A percentile compares a stretch with the other conserved stretches of the same genome.
Conservation (phyloP, 345 rosid species). For the Salix exigua region DNA sequence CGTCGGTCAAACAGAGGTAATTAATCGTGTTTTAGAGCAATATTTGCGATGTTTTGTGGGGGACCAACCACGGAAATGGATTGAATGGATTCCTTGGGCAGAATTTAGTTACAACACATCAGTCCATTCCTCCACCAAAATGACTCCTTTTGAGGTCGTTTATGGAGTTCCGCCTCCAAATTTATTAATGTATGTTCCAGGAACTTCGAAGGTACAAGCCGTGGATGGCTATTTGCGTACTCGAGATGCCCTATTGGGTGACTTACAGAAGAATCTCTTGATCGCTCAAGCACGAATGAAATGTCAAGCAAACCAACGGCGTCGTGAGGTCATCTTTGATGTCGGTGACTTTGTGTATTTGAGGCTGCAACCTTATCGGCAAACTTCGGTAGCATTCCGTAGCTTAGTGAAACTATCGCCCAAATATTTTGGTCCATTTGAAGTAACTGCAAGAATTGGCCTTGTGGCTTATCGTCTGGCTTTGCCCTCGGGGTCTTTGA, state of each 20-base stretch:
- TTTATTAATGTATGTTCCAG: background rate
- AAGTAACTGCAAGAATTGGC: background rate
- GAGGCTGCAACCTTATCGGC: background rate
- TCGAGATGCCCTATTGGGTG: background rate
- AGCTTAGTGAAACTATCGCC: no score
- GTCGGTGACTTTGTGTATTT: background rate
- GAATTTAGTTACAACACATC: background rate
- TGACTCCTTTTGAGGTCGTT: background rate
- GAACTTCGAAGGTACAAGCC: background rate
- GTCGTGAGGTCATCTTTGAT: accelerated
- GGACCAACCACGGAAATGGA: background rate
- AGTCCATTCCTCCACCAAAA: background rate
- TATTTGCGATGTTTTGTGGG: background rate
- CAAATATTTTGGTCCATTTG: no score
- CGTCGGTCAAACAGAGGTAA: background rate
- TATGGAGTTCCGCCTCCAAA: background rate
- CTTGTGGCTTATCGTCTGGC: background rate
- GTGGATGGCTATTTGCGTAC: background rate
- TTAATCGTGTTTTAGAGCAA: background rate
- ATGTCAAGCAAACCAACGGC: background rate
- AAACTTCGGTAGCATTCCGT: background rate
- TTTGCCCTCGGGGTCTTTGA: no score
- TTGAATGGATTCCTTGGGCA: background rate
- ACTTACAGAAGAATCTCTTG: background rate
- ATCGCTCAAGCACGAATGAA: background rate